Conservation (phyloP, 495 filamentous ascomycete species). For the Baudoinia panamericana region DNA sequence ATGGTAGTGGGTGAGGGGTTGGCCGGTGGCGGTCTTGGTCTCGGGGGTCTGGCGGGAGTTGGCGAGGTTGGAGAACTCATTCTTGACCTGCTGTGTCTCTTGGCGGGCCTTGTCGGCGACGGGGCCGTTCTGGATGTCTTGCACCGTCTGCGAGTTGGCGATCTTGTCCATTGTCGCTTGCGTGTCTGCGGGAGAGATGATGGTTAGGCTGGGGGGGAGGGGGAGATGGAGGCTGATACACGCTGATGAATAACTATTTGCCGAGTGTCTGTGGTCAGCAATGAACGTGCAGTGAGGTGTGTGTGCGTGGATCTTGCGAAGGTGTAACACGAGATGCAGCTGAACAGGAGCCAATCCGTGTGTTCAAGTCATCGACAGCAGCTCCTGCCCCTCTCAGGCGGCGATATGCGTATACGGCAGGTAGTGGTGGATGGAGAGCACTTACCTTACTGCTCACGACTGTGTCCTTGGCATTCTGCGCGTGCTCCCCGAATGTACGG, state of each 20-base stretch:
- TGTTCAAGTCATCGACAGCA: not conserved
- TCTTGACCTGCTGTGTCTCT: slow-evolving; percentile 53
- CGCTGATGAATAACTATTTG: too few relatives aligned
- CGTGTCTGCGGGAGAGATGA: slow-evolving; percentile 23
- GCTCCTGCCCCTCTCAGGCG: slow-evolving; percentile 15
- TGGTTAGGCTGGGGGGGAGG: not conserved
- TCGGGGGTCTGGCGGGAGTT: slow-evolving; percentile 54
- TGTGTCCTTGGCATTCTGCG: slow-evolving; percentile 22
- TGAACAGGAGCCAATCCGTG: not conserved
- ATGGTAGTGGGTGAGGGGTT: slow-evolving; percentile 89
- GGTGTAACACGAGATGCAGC: not conserved
- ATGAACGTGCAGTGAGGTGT: not conserved
- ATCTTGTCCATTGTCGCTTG: slow-evolving; percentile 30
- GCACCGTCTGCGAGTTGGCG: slow-evolving; percentile 27
- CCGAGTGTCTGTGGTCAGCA: too few relatives aligned
- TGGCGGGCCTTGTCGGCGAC: slow-evolving; percentile 65
- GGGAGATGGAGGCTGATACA: not conserved
- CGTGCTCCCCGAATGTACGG: slow-evolving; percentile 4
- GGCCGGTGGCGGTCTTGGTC: slow-evolving; percentile 62
- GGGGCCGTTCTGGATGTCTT: slow-evolving; percentile 43
- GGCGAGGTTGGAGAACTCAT: slow-evolving; percentile 65
- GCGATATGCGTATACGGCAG: slow-evolving; percentile 10
- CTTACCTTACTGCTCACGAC: slow-evolving; percentile 29
- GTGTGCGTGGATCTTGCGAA: not conserved
- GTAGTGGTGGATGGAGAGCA: slow-evolving; percentile 19